Evolutionary conservation across 257 asterid species (phyloP), one percentile per base, ranked within the genome.

Genomic region (Gynochthodes officinalis): DNA sequence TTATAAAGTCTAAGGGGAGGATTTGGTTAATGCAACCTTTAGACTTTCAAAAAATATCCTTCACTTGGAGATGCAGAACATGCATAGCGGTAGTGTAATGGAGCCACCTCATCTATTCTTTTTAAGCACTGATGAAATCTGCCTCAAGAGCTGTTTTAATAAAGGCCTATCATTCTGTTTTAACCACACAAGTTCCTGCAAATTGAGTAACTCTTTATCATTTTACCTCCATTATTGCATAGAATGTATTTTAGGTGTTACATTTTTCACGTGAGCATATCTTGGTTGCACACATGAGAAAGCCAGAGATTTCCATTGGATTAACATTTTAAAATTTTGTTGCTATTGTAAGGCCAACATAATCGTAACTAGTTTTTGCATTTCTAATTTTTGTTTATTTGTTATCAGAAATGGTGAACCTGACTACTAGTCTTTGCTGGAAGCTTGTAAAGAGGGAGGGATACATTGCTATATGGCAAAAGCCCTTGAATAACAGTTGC

Each of bases 401-500:
- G 39, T 67, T n/a, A 48, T 54, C 86, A 94, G 97, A 89, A 69
- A 94, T 94, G 97, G 88, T 88, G 73, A 88, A 88, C 78, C 90
- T 94, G 73, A 89, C 97, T 21, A 86, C 70, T 70, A 88, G 91
- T 44, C 84, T 94, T 75, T 94, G 97, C 83, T 94, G 99, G 99
- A 86, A 75, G 12, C 96, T 94, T 71, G 93, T 94, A 49, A 94
- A 91, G 90, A 89, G 90, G 84, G 97, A 94, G 71, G 97, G 97
- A 5, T 89, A 91, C 66, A 79, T 94, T 60, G 97, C 99, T n/a
- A 86, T 91, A 81, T 94, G 96, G 96, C 93, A 89, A 86, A 94
- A 94, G 80, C 95, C 97, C 42, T 78, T 86, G 44, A 88, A 88
- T 72, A 94, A 94, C 81, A 87, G 86, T 84, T 91, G 99, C 80